Conservation (phyloP, 495 filamentous ascomycete genomes). For the Amphirosellinia nigrospora region DNA sequence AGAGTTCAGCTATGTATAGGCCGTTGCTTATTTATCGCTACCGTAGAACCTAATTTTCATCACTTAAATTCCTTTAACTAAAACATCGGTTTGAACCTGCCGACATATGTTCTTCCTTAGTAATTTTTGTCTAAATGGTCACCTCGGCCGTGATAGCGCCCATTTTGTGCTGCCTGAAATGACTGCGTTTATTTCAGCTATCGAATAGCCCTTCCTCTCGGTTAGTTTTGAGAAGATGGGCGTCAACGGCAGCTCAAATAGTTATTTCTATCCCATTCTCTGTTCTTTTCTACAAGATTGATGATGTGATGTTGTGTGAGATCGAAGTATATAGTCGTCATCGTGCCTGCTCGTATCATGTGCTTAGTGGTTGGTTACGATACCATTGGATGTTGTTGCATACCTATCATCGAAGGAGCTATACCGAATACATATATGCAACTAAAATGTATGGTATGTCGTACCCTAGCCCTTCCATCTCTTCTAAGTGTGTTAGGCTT, state of each 20-base stretch:
- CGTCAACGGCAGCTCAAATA: background rate
- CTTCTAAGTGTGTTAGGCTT: too few species aligned
- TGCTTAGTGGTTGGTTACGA: too few species aligned
- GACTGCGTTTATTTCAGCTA: background rate
- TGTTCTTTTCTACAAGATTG: background rate
- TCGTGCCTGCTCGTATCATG: background rate
- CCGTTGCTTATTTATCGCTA: background rate
- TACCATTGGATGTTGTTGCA: too few species aligned
- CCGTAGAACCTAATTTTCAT: too few species aligned
- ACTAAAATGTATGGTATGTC: too few species aligned
- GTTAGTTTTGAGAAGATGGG: rapidly evolving
- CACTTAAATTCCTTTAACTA: too few species aligned
- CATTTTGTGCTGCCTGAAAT: background rate
- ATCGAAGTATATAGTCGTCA: background rate
- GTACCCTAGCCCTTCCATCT: too few species aligned
- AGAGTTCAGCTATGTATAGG: background rate
- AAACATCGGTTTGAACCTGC: too few species aligned
- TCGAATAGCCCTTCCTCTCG: too few species aligned
- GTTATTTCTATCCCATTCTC: background rate
- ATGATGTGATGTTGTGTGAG: background rate
- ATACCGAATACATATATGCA: too few species aligned
- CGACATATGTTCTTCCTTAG: background rate
- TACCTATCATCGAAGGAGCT: too few species aligned
- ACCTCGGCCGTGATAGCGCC: background rate
- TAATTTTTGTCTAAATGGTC: background rate